Evolutionary conservation across 2,329 filamentous ascomycete species (phyloP).

Genomic region (Fusarium illudens): DNA sequence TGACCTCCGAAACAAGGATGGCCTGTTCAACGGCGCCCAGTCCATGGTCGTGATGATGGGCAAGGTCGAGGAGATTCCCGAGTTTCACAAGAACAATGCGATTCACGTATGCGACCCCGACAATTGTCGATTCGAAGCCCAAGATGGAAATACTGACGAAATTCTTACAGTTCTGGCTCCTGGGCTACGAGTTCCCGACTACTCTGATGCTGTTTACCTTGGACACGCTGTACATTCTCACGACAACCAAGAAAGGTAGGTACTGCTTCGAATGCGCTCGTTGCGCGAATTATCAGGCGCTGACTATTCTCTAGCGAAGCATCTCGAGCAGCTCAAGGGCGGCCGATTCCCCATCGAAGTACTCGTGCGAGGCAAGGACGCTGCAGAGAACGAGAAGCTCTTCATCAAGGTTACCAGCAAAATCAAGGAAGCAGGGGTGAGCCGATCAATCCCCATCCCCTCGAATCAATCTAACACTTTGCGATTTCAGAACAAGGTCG

Average conservation of each 20-base stretch:
- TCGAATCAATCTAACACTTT: constrained; percentile 20
- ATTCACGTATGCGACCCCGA: constrained; percentile 75
- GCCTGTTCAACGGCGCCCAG: constrained; percentile 83
- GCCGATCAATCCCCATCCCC: constrained; percentile 46
- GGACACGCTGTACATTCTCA: constrained; percentile 90
- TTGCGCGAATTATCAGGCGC: constrained; percentile 27
- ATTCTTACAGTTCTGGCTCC: constrained; percentile 87
- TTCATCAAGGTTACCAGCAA: constrained; percentile 84
- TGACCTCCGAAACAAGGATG: constrained; percentile 88
- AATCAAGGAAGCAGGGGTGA: constrained; percentile 86
- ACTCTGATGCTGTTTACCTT: constrained; percentile 92
- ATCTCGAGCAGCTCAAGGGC: constrained; percentile 89
- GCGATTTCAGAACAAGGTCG: constrained; percentile 79
- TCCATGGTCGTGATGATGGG: constrained; percentile 93
- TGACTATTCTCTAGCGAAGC: constrained; percentile 73
- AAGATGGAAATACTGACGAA: constrained; percentile 26
- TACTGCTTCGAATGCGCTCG: constrained; percentile 48
- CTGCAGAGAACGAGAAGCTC: constrained; percentile 88
- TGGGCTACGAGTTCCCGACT: constrained; percentile 98
- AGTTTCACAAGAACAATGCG: constrained; percentile 95
- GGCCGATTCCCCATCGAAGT: constrained; percentile 94
- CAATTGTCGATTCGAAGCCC: background rate
- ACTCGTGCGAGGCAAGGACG: constrained; percentile 89
- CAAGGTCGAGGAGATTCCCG: constrained; percentile 87
- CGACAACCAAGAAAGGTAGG: constrained; percentile 98